Evolutionary conservation across 2,329 filamentous ascomycete genomes (phyloP).

Genomic region (Phaeomoniella chlamydospora): DNA sequence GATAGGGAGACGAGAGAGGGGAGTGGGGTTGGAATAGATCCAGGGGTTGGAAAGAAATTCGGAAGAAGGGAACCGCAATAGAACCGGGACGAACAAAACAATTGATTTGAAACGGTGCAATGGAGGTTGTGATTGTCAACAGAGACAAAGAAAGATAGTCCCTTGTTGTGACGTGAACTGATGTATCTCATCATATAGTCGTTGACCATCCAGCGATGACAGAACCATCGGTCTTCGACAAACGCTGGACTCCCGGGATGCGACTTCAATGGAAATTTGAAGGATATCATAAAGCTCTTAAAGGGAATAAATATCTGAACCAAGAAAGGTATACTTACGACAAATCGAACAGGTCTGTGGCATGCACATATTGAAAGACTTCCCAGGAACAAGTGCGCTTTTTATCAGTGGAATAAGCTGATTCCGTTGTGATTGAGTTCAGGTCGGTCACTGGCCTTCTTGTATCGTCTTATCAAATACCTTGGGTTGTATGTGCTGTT

Average conservation of each 20-base stretch:
- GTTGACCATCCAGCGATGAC: too few relatives aligned
- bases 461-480: too few relatives aligned
- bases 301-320: slow-evolving; percentile 2
- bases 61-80: background rate
- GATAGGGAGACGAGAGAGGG: too few relatives aligned
- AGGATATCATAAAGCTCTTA: background rate
- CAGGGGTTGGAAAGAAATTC: background rate
- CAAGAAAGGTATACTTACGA: slow-evolving; percentile 21
- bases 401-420: too few relatives aligned
- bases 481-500: too few relatives aligned
- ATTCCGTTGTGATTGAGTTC: too few relatives aligned
- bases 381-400: too few relatives aligned
- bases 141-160: background rate
- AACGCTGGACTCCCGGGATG: too few relatives aligned
- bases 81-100: background rate
- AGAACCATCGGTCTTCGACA: too few relatives aligned
- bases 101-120: background rate
- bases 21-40: too few relatives aligned
- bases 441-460: too few relatives aligned
- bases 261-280: background rate
- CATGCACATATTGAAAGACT: slow-evolving; percentile 30
- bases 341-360: slow-evolving; percentile 35
- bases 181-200: too few relatives aligned
- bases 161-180: background rate
- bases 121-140: background rate